phyloP scores from a whole-genome alignment of 805 yeast species.

The Starmerella sirachaensis region DNA sequence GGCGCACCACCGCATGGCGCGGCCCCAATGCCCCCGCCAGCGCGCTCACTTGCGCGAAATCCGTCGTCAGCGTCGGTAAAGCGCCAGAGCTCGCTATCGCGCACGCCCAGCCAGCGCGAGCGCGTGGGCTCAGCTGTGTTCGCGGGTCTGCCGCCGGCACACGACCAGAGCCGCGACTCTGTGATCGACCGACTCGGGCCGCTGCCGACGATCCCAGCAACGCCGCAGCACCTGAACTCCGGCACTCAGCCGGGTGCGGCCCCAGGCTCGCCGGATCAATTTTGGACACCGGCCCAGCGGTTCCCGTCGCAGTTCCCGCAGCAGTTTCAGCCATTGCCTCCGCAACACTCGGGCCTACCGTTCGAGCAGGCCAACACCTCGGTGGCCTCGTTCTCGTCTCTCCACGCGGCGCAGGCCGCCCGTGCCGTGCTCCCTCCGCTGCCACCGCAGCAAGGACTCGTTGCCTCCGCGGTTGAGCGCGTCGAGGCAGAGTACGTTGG shows the following conservation, averaged over 20 bases:
- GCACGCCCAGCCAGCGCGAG: slow-evolving; percentile 15
- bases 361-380: slow-evolving; percentile 22
- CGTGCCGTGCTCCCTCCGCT: slow-evolving; percentile 24
- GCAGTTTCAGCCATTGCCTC: too few relatives aligned
- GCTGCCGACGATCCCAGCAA: slow-evolving; percentile 12
- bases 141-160: slow-evolving; percentile 10
- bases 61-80: slow-evolving; percentile 8
- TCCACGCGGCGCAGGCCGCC: too few relatives aligned
- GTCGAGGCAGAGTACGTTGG: slow-evolving; percentile 62
- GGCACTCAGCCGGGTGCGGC: too few relatives aligned
- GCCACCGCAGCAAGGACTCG: slow-evolving; percentile 33
- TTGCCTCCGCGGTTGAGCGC: slow-evolving; percentile 77
- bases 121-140: slow-evolving; percentile 12
- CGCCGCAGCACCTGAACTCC: not conserved
- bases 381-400: slow-evolving; percentile 19
- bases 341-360: not conserved
- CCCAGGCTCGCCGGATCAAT: slow-evolving; percentile 19
- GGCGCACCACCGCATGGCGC: not conserved
- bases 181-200: slow-evolving; percentile 4
- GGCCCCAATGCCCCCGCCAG: slow-evolving; percentile 18
- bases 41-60: slow-evolving; percentile 13
- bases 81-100: slow-evolving; percentile 4
- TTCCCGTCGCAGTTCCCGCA: slow-evolving; percentile 15
- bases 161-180: not conserved
- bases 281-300: slow-evolving; percentile 22